Base-by-base conservation (phyloP, 2,329 filamentous ascomycete genomes). In the Emmonsia crescens region DNA sequence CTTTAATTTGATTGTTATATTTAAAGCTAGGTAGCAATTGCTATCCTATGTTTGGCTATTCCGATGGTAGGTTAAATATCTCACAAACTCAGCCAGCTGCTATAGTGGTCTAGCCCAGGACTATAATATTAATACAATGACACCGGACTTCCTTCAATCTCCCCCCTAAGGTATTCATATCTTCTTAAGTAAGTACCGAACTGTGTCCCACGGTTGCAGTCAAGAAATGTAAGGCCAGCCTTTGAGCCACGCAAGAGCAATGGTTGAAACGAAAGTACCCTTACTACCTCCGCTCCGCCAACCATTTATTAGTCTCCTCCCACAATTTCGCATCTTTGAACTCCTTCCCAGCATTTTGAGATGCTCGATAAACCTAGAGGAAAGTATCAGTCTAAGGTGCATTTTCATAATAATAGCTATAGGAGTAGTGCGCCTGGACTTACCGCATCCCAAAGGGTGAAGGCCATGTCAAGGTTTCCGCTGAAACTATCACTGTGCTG, bases 371-470 rank as follows among this genome's bases (percentile, higher is more conserved):
- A 60, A 87, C 76, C 82, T 83, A 64, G 51, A 36, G 46, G 21
- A 40, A 49, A 61, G 42, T 33, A 56, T 68, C 40, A 70, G 66
- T 57, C 60, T 36, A 21, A 44, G 5, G 24, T 29, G n/a, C 19
- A 16, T 38, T 24, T 16, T n/a, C 16, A 12, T 12, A 29, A 6
- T n/a, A 21, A 16, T 54, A 40, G 36, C 16, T 57, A n/a, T 14
- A 61, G 14, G 54, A 12, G 62, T 49, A 29, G 51, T 3, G 54
- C 51, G 31, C 12, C 10, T 16, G 51, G 55, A 79, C 82, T 74
- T 75, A 85, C 82, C 62, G 85, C 84, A 76, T 85, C 84, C 84
- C 84, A 88, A 33, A 88, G 73, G 62, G 79, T 79, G 71, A 85
- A 87, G 2, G 83, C 84, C 63, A 78, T 79, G 59, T 82, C 75